These are phyloP conservation scores for Fraxinus dipetala DNA, from an alignment of 305 asterid species.

Conservation along the genomic window DNA sequence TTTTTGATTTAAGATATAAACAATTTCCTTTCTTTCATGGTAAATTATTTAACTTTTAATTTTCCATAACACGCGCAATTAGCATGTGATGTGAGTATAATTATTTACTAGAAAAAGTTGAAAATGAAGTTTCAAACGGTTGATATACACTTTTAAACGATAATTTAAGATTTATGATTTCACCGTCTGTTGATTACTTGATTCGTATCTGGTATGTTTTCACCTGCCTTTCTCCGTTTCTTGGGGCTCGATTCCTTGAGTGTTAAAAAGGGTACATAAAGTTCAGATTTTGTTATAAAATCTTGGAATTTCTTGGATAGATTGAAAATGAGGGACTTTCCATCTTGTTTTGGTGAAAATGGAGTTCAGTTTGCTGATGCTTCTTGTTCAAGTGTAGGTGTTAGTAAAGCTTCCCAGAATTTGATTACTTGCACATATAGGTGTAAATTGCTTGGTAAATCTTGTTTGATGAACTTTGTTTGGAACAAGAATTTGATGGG, in stretches of 20 bases:
- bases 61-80: not conserved
- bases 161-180: not conserved
- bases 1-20: no score
- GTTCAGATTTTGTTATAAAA: not conserved
- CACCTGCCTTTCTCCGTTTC: not conserved
- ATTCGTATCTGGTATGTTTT: not conserved
- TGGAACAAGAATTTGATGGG: not conserved
- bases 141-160: not conserved
- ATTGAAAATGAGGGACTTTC: not conserved
- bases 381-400: not conserved
- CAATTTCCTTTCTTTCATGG: no score
- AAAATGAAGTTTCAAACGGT: not conserved
- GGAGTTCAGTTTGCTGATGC: not conserved
- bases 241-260: not conserved
- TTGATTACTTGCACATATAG: not conserved
- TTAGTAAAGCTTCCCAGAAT: not conserved
- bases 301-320: not conserved
- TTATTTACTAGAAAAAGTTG: not conserved
- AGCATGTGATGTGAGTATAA: not conserved
- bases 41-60: no score
- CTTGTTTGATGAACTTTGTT: slow-evolving; percentile 1
- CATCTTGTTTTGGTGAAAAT: not conserved
- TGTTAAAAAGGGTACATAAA: not conserved
- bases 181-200: not conserved
- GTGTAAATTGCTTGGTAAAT: not conserved